phyloP scores from a whole-genome alignment of 2,329 filamentous ascomycete genomes.

The Rhynchosporium graminicola region DNA sequence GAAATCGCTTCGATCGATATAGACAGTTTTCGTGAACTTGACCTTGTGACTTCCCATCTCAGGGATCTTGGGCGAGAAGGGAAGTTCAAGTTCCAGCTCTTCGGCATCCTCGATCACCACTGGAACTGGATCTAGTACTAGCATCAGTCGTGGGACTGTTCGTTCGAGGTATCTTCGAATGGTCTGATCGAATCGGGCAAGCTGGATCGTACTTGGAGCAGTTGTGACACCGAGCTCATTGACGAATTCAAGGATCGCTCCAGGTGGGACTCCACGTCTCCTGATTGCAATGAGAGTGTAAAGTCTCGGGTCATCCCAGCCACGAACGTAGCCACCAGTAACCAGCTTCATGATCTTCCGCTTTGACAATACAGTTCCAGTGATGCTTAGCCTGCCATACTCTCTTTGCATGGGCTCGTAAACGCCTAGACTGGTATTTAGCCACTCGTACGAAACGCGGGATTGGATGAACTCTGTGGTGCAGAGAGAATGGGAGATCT shows the following conservation, averaged over 20 bases:
- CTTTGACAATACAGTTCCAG: conserved; percentile 85
- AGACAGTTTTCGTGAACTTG: conserved; percentile 73
- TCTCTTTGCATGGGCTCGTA: conserved; percentile 95
- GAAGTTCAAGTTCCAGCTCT: conserved; percentile 68
- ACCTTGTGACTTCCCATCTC: conserved; percentile 62
- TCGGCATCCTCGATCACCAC: conserved; percentile 79
- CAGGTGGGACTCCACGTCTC: conserved; percentile 82
- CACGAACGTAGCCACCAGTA: conserved; percentile 73
- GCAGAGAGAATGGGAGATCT: conserved; percentile 88
- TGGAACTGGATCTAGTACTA: conserved; percentile 82
- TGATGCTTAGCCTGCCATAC: conserved; percentile 75
- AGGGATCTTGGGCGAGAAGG: conserved; percentile 81
- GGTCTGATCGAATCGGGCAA: conserved; percentile 79
- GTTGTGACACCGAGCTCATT: conserved; percentile 92
- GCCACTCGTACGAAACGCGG: conserved; percentile 85
- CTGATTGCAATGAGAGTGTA: conserved; percentile 85
- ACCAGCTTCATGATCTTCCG: conserved; percentile 80
- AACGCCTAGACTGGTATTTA: conserved; percentile 78
- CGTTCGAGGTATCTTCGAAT: conserved; percentile 85
- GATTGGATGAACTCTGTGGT: conserved; percentile 90
- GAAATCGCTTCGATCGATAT: conserved; percentile 82
- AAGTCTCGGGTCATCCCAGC: conserved; percentile 88
- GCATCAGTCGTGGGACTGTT: conserved; percentile 85
- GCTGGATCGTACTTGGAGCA: conserved; percentile 74
- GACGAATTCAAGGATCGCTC: conserved; percentile 85